These are phyloP conservation scores for Clonostachys byssicola DNA, from an alignment of 2,329 filamentous ascomycete genomes.

Conservation along the genomic window DNA sequence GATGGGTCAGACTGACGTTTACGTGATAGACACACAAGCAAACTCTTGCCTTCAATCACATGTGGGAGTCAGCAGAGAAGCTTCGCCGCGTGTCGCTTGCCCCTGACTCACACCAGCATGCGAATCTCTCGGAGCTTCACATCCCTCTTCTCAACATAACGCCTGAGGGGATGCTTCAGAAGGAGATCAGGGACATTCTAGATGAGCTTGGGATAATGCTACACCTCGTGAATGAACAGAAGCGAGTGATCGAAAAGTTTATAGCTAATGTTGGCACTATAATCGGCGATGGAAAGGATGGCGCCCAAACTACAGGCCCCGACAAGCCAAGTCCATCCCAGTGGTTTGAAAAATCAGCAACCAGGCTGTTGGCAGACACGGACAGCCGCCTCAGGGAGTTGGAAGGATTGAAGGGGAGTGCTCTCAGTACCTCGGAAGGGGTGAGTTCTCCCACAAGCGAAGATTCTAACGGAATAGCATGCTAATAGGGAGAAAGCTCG, in stretches of 20 bases:
- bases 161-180: constrained; percentile 32
- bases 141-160: constrained; percentile 30
- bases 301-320: neutral
- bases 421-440: neutral
- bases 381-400: constrained; percentile 1
- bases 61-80: constrained; percentile 16
- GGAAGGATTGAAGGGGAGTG: neutral
- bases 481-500: constrained; percentile 9
- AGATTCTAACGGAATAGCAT: too few species aligned
- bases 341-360: neutral
- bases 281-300: constrained; percentile 6
- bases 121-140: constrained; percentile 1
- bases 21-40: neutral
- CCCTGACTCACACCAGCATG: constrained; percentile 24
- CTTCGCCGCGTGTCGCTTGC: too few species aligned
- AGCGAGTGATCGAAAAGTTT: constrained; percentile 19
- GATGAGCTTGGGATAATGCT: constrained; percentile 44
- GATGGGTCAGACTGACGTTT: neutral
- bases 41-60: constrained; percentile 27
- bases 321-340: neutral
- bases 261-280: neutral
- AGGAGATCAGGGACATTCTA: constrained; percentile 39
- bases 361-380: neutral
- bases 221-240: constrained; percentile 27
- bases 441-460: too few species aligned